Base-by-base conservation (phyloP, 116 monocot genomes). In the Trichopus zeylanicus region DNA sequence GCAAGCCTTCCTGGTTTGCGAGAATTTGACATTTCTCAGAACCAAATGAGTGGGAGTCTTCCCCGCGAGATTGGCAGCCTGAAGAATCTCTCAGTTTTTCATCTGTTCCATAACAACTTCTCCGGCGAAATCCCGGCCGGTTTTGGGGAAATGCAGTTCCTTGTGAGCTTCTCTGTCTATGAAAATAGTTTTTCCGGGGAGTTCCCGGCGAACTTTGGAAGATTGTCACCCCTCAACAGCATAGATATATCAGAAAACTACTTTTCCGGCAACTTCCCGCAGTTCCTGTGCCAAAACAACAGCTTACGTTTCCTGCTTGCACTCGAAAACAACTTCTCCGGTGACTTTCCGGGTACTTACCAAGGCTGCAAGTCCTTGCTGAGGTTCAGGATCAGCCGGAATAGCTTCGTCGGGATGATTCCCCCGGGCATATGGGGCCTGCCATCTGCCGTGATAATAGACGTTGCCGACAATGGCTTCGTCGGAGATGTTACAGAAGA, bases 221-320 rank as follows among this genome's bases (percentile, higher is more conserved):
- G 75, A 13, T 87, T 65, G 60, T 87, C 87, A 4, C 84, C 79
- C 4, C 81, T 97, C 27, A 74, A 70, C 32, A 73, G 52, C 21
- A 64, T 97, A 12, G 95, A 97, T 65, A 97, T 97, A 74, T 97
- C 91, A 1, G 91, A 90, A 62, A 97, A 97, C 55, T 73, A 68
- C 7, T 97, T 97, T 70, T 70, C 84, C 1, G 95, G 95, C 6
- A 48, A 57, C 11, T 97, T 97, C 53, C 95, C 95, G 18, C 66
- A 53, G 29, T 97, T 84, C 55, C 60, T 97, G 57, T 97, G 95
- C 72, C 67, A 81, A 63, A 91, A 73, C 67, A 75, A 66, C 21
- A 81, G 75, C 4, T 58, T 91, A 15, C 69, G 62, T 55, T 83
- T 64, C 66, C 60, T 97, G 58, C 75, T 97, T 42, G 95, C 95